Conservation (phyloP, 192 early-diverging fungal species). For the Cetraspora pellucida region DNA sequence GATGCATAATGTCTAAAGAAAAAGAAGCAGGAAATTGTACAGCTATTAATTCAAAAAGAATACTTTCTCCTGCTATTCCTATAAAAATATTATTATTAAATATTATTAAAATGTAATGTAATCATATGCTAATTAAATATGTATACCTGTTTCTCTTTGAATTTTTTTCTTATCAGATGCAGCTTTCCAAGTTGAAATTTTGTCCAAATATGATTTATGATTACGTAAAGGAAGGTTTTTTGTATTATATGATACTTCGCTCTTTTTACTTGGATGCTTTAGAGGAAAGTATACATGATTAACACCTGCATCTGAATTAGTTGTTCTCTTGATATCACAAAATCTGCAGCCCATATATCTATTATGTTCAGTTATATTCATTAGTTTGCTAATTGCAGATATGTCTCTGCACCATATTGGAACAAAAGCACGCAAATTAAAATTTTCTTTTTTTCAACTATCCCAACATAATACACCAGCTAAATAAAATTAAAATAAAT, state of each 20-base stretch:
- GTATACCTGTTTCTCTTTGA: too few relatives aligned
- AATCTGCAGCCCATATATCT: neutral
- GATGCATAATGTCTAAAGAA: neutral
- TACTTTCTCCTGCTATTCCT: neutral
- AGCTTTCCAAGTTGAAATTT: too few relatives aligned
- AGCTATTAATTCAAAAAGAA: constrained; percentile 10
- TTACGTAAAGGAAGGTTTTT: neutral
- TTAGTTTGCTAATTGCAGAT: neutral
- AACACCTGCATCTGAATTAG: too few relatives aligned
- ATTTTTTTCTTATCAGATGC: too few relatives aligned
- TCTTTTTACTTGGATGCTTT: neutral
- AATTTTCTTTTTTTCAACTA: neutral
- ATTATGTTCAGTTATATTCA: neutral
- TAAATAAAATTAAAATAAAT: neutral
- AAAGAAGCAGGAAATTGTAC: neutral
- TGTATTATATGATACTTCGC: neutral
- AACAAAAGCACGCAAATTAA: neutral
- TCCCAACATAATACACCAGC: neutral
- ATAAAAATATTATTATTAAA: neutral
- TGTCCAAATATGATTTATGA: too few relatives aligned
- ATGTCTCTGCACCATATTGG: neutral
- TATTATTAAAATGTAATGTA: too few relatives aligned
- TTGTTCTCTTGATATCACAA: neutral
- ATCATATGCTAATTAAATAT: too few relatives aligned
- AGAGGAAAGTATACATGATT: constrained; percentile 2